Base-by-base conservation (phyloP, 306 rosid genomes). In the Canavalia gladiata region DNA sequence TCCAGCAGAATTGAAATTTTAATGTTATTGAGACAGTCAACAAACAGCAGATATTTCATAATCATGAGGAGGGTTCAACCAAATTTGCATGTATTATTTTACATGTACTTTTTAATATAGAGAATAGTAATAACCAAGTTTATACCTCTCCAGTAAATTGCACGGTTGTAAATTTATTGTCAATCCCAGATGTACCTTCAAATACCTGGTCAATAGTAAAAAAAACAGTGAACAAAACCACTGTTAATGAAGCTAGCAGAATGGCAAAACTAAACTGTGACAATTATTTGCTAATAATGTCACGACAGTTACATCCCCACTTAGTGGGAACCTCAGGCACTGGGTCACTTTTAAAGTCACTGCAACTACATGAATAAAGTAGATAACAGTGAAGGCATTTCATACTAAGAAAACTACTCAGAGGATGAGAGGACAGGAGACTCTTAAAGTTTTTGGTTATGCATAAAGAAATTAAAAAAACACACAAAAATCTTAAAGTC, bases 151-250 rank as follows among this genome's bases (percentile, higher is more conserved):
- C 99, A 3, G 99, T 96, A 87, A 96, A 96, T 84, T 96, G 99
- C 86, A 96, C 99, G 0, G 99, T 96, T 0, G 99, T 96, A 75
- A 87, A 96, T 75, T 96, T 96, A 79, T 96, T 96, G 92, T 96
- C 99, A 71, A 96, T 96, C 81, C 99, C 99, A 83, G 99, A 96
- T 51, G 99, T 96, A 82, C 99, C 99, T 87, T 96, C 99, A 76
- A 96, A 96, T 75, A 96, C 99, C 99, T 96, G 88, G 35, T 50
- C 54, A 76, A 79, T 56, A 58, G 55, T 42, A 33, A 42, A 47
- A 43, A 45, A 72, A 50, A 83, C 2, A 30, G 54, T 50, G 13
- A 82, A 51, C 54, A 69, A 69, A 62, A 45, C 12, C 25, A n/a
- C 29, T n/a, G 28, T 30, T 42, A 45, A 79, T 29, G 37, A 57